Percentiles rank a stretch among this genome's conserved stretches.
phyloP scores from a whole-genome alignment of 2,329 filamentous ascomycete genomes.

The Fusarium sarcochroum region DNA sequence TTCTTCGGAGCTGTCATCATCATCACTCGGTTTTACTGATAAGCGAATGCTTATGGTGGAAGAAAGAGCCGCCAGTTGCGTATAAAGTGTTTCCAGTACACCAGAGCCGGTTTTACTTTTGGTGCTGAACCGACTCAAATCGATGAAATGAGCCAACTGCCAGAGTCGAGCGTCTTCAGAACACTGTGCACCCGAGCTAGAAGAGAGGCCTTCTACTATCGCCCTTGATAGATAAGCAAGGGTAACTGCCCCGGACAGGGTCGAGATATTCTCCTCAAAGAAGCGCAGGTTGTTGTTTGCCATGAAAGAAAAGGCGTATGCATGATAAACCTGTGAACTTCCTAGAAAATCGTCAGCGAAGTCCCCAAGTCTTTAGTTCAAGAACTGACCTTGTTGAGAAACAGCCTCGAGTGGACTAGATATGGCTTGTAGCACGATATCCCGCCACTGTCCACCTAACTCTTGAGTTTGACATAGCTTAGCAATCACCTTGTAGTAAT shows the following conservation, averaged over 20 bases:
- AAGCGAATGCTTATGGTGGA: slow-evolving; percentile 65
- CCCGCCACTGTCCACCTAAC: slow-evolving; percentile 32
- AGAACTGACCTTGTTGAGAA: slow-evolving; percentile 39
- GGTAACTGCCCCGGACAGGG: slow-evolving; percentile 57
- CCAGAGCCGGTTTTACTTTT: slow-evolving; percentile 54
- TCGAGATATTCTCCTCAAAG: slow-evolving; percentile 58
- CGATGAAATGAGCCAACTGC: slow-evolving; percentile 77
- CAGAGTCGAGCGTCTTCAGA: slow-evolving; percentile 67
- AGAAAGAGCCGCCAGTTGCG: slow-evolving; percentile 67
- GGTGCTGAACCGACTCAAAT: slow-evolving; percentile 62
- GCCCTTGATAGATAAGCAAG: slow-evolving; percentile 58
- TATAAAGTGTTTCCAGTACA: slow-evolving; percentile 67
- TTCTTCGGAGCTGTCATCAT: slow-evolving; percentile 41
- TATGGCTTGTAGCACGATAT: slow-evolving; percentile 50
- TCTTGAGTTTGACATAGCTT: slow-evolving; percentile 51
- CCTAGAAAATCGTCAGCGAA: slow-evolving; percentile 21
- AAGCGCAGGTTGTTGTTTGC: slow-evolving; percentile 53
- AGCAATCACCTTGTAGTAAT: slow-evolving; percentile 60
- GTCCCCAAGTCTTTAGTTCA: no score
- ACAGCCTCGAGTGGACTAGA: slow-evolving; percentile 48
- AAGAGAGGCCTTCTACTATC: slow-evolving; percentile 56
- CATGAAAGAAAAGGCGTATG: slow-evolving; percentile 47
- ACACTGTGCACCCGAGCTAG: slow-evolving; percentile 40
- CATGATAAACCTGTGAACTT: slow-evolving; percentile 35
- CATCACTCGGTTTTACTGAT: slow-evolving; percentile 39